Base-by-base conservation (phyloP, 2,329 filamentous ascomycete species). In the Neoascochyta sp. region DNA sequence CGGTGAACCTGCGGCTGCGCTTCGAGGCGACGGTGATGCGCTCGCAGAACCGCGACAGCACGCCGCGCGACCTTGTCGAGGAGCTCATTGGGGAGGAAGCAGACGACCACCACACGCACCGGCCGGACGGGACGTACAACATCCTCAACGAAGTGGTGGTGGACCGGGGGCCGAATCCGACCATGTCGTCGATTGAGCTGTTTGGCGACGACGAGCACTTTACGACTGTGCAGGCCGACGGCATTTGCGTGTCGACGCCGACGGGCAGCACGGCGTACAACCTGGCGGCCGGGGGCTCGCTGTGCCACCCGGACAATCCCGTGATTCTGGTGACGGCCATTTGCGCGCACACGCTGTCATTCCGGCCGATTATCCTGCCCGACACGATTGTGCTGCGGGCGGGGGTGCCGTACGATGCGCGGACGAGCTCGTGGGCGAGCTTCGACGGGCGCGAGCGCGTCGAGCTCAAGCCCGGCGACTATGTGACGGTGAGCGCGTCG, bases 121-220 rank as follows among this genome's bases (percentile, higher is more conserved):
- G 71, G 22, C 89, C 89, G 0, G 86, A 92, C 49, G 79, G 80
- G 21, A 89, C 85, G 1, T 87, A 81, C 60, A 86, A 95, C 62
- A 94, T 96, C 35, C 68, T 98, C 41, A 98, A 98, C 52, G 92
- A 98, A 60, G 80, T 96, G n/a, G 90, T 98, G 7, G 79, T 96
- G 16, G 92, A 98, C 55, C 76, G 92, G 11, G 92, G 92, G 0
- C 92, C 92, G 5, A 95, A 93, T 62, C 80, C 90, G 24, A 95
- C 88, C 31, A 90, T 98, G 86, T 92, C 86, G 8, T 82, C 80
- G 29, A 88, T 86, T 12, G 90, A 96, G 58, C 75, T 96, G 15
- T 95, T 95, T 58, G 89, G 88, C 12, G 90, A 95, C 51, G 86
- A 95, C 51, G 86, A 94, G 62, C 88, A 95, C 63, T 92, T 95